These are phyloP conservation scores for Candida qinlingensis DNA, from an alignment of 805 yeast genomes.

Conservation along the genomic window DNA sequence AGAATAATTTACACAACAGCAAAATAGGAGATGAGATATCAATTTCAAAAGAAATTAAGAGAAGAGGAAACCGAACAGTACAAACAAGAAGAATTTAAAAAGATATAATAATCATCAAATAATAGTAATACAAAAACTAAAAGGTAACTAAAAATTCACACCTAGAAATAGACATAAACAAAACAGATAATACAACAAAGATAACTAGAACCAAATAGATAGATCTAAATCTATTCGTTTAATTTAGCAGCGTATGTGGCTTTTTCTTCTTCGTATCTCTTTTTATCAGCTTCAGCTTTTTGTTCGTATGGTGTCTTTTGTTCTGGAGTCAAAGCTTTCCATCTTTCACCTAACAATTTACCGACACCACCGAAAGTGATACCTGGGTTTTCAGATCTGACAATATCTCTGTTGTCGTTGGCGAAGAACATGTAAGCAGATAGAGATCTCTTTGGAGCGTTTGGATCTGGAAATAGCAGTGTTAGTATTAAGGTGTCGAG, in stretches of 20 bases:
- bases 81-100: not conserved
- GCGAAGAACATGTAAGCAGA: constrained; percentile 99
- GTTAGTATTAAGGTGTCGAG: constrained; percentile 6
- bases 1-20: too few relatives aligned
- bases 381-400: constrained; percentile 95
- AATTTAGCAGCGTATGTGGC: constrained; percentile 55
- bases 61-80: too few relatives aligned
- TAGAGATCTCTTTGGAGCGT: constrained; percentile 98
- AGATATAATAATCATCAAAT: not conserved
- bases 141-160: not conserved
- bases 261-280: constrained; percentile 95
- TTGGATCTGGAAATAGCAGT: constrained; percentile 54
- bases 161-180: not conserved
- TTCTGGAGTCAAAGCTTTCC: constrained; percentile 84
- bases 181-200: not conserved
- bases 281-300: constrained; percentile 93
- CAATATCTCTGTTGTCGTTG: constrained; percentile 93
- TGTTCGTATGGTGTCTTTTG: constrained; percentile 88
- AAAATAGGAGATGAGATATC: too few relatives aligned
- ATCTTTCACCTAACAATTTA: constrained; percentile 88
- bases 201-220: not conserved
- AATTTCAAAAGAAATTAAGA: too few relatives aligned
- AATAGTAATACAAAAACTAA: not conserved
- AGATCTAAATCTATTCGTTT: not conserved
- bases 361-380: constrained; percentile 95